A percentile compares a stretch with the other conserved stretches of the same genome.
phyloP scores from a whole-genome alignment of 2,329 filamentous ascomycete species.

The Botrytis aclada region DNA sequence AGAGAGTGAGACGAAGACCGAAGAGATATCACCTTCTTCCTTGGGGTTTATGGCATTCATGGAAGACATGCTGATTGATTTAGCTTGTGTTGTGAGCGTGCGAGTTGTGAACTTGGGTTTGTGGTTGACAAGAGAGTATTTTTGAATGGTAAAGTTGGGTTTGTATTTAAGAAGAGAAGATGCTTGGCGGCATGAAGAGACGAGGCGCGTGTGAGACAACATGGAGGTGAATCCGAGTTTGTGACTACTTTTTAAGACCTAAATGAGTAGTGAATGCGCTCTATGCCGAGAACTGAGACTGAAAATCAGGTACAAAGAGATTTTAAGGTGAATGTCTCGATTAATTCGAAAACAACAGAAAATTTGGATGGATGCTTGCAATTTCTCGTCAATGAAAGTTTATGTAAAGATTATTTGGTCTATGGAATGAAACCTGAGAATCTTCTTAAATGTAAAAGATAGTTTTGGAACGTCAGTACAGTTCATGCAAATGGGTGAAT shows the following conservation, averaged over 20 bases:
- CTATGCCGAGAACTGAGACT: not conserved
- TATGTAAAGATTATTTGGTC: not conserved
- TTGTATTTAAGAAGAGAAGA: not conserved
- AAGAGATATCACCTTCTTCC: conserved; percentile 57
- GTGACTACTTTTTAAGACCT: not conserved
- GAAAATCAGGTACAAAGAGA: not conserved
- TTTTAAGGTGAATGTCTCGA: not conserved
- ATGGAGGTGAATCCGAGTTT: not conserved
- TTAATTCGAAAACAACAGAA: not conserved
- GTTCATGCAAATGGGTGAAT: not conserved
- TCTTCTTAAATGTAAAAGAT: not conserved
- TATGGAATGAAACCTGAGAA: not conserved
- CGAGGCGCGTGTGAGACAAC: not conserved
- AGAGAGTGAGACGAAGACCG: conserved; percentile 57
- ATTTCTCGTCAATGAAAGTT: not conserved
- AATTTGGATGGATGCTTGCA: too few species aligned
- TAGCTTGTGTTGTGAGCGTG: not conserved
- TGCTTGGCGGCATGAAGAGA: not conserved
- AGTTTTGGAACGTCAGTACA: not conserved
- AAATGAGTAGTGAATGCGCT: not conserved
- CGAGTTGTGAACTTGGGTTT: not conserved
- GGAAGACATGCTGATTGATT: conserved; percentile 2
- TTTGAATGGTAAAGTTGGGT: not conserved
- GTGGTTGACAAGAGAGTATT: not conserved
- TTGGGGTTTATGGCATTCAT: conserved; percentile 9